A percentile compares a stretch with the other conserved stretches of the same genome.
Conservation (phyloP, 352 stramenopile genomes). For the Pythium folliculosum region DNA sequence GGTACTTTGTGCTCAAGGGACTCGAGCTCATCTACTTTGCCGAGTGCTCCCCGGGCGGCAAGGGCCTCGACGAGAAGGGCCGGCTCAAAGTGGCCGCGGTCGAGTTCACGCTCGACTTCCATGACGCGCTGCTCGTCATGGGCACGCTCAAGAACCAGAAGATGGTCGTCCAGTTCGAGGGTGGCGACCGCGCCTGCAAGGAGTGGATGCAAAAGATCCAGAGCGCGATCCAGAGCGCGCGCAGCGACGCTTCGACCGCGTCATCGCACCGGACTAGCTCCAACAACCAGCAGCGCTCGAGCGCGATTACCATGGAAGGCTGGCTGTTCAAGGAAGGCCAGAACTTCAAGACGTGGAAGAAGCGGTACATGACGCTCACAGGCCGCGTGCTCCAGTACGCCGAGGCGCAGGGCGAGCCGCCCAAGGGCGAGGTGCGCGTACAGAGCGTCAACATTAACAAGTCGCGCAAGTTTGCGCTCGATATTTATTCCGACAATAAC, state of each 20-base stretch:
- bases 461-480: conserved; percentile 63
- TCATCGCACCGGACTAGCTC: background rate
- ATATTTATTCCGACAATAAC: conserved; percentile 84
- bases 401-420: conserved; percentile 49
- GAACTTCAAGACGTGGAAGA: conserved; percentile 90
- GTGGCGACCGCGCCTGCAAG: conserved; percentile 48
- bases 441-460: conserved; percentile 76
- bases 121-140: conserved; percentile 58
- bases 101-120: conserved; percentile 68
- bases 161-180: conserved; percentile 67
- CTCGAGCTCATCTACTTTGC: conserved; percentile 80
- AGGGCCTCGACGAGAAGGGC: conserved; percentile 79
- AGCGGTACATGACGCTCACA: conserved; percentile 73
- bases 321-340: conserved; percentile 85
- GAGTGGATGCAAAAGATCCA: conserved; percentile 68
- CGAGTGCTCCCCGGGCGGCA: conserved; percentile 64
- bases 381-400: conserved; percentile 70
- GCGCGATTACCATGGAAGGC: conserved; percentile 46
- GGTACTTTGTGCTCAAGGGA: conserved; percentile 83
- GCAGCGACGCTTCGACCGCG: conserved; percentile 5
- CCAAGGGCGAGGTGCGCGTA: conserved; percentile 62
- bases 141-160: conserved; percentile 75
- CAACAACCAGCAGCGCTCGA: background rate
- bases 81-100: conserved; percentile 56
- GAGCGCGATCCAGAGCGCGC: conserved; percentile 32